phyloP scores from a whole-genome alignment of 768 basidiomycete species.

The Russula brevipes region DNA sequence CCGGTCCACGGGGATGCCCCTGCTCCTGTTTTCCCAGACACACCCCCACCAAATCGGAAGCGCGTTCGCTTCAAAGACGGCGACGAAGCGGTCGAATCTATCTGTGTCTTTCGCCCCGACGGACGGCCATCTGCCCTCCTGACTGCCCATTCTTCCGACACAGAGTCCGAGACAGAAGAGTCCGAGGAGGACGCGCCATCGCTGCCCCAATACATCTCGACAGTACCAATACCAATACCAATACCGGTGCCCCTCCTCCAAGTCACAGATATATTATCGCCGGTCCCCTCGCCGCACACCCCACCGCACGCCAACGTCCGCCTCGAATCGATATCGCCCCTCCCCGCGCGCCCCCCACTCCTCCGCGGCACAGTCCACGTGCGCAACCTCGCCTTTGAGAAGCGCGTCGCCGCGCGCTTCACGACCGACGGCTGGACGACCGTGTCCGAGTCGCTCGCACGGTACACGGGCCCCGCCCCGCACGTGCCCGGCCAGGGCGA shows the following conservation, averaged over 20 bases:
- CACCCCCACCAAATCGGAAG: not conserved
- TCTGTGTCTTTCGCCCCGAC: slow-evolving; percentile 2
- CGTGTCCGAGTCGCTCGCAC: slow-evolving; percentile 37
- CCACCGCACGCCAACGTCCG: not conserved
- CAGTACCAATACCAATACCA: no score
- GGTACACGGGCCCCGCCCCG: not conserved
- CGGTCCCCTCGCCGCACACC: not conserved
- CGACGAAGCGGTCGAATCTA: not conserved
- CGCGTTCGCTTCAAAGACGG: slow-evolving; percentile 10
- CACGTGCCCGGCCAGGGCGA: not conserved
- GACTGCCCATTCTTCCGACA: not conserved
- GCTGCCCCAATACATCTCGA: not conserved
- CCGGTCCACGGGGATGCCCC: not conserved
- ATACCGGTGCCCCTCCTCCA: not conserved
- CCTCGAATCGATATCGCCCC: slow-evolving; percentile 8
- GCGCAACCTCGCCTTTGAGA: slow-evolving; percentile 44
- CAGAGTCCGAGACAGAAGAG: slow-evolving; percentile 6
- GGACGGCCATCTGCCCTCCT: slow-evolving; percentile 9
- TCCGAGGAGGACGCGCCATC: not conserved
- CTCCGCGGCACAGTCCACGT: slow-evolving; percentile 42
- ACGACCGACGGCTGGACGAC: slow-evolving; percentile 52
- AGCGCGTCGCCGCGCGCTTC: slow-evolving; percentile 44
- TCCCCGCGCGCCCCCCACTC: not conserved
- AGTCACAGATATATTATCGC: not conserved
- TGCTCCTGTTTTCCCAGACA: not conserved